Base-by-base conservation (phyloP, 2,329 filamentous ascomycete species). In the Penicillium sp. region DNA sequence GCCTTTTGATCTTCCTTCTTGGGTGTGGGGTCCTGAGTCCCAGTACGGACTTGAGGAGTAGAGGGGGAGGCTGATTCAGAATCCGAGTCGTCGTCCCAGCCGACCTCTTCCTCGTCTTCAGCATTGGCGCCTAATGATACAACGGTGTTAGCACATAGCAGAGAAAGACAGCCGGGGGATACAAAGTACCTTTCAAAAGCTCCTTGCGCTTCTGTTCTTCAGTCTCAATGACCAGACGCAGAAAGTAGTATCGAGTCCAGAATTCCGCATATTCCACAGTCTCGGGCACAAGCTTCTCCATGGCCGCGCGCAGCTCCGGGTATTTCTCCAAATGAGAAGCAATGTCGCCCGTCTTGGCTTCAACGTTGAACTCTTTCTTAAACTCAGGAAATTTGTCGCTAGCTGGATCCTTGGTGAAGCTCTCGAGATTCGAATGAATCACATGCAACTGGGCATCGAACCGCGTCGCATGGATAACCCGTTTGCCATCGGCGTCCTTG, bases 371-470 rank as follows among this genome's bases (percentile, higher is more conserved):
- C 0, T 71, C 72, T 46, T 77, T 71, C 38, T 76, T 74, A 80
- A 89, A 96, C 3, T 70, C 63, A 7, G 79, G 74, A 70, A 83
- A 96, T 62, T 93, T 81, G 10, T 77, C 73, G 32, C 81, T 81
- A 6, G 76, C 74, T 0, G 89, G 87, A 56, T 96, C 88, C 57
- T 84, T 84, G 38, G 78, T 77, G 65, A 96, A 94, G 53, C 81
- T 85, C 45, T 92, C 84, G 26, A 81, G 65, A 13, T 80, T 84
- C 3, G 86, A 89, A 64, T 98, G 92, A 42, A 98, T 89, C 22
- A 94, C 88, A 60, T 98, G 90, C 45, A 98, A 71, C 65, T 96
- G 92, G 1, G 92, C 92, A 57, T 98, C 92, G 59, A 95, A 90
- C 44, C 92, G 77, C 35, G 88, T 95, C 1, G 87, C 85, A 62